These are phyloP conservation scores for Fusarium succisae DNA, from an alignment of 2,329 filamentous ascomycete genomes.

Conservation along the genomic window DNA sequence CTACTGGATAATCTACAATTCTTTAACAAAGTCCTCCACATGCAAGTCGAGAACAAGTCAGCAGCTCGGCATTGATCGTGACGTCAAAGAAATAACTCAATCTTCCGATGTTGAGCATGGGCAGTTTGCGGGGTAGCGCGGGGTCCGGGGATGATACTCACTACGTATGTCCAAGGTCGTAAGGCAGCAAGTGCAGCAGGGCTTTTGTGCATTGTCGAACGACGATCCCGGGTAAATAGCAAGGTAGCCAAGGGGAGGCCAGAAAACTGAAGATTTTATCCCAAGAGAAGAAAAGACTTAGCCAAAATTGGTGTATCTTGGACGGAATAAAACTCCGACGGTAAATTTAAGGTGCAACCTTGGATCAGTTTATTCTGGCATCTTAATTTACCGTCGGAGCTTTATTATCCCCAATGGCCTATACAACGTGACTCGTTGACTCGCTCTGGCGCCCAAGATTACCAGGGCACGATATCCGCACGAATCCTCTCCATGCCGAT, in stretches of 20 bases:
- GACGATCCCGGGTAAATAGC: background rate
- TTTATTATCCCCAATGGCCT: no score
- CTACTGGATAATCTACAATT: no score
- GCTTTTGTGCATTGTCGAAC: background rate
- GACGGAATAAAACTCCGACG: no score
- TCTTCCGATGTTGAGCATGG: background rate
- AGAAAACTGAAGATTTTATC: background rate
- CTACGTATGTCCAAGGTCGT: background rate
- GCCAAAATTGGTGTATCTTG: no score
- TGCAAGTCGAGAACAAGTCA: background rate
- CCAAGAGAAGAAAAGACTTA: background rate
- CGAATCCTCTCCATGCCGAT: background rate
- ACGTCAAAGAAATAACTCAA: background rate
- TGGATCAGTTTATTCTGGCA: background rate
- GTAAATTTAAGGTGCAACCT: background rate
- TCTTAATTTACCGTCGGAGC: background rate
- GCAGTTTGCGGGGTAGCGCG: conserved; percentile 6
- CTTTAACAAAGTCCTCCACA: background rate
- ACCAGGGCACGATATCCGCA: background rate
- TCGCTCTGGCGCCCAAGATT: background rate
- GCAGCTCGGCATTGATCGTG: background rate
- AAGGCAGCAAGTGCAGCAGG: background rate
- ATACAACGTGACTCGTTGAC: background rate
- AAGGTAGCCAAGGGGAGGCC: background rate
- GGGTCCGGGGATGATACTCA: background rate